These are phyloP conservation scores for Mortierella sp. DNA, from an alignment of 371 early-diverging fungal genomes.

Conservation along the genomic window DNA sequence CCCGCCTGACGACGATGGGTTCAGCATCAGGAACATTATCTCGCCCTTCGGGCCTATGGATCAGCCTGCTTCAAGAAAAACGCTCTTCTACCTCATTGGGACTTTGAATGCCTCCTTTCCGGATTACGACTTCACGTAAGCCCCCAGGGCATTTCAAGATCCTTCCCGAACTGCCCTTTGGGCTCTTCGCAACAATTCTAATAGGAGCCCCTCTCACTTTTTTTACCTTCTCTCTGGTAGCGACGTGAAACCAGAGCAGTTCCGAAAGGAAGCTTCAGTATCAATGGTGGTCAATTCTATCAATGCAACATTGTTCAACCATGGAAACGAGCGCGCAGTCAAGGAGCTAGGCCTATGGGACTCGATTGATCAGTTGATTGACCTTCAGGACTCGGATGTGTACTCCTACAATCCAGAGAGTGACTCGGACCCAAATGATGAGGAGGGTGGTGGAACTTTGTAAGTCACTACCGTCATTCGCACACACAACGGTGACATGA, in stretches of 20 bases:
- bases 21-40: conserved; percentile 62
- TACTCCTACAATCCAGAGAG: conserved; percentile 88
- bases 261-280: conserved; percentile 78
- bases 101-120: conserved; percentile 94
- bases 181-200: too few species aligned
- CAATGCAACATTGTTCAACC: conserved; percentile 85
- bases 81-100: conserved; percentile 90
- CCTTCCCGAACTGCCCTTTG: too few species aligned
- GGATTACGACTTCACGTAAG: conserved; percentile 90
- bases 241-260: conserved; percentile 88
- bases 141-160: too few species aligned
- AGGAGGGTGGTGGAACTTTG: conserved; percentile 72
- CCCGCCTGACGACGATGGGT: conserved; percentile 64
- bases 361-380: conserved; percentile 81
- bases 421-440: conserved; percentile 90
- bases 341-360: conserved; percentile 76
- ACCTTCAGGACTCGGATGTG: conserved; percentile 84
- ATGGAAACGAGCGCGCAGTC: conserved; percentile 72
- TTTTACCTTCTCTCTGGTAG: conserved; percentile 62
- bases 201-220: too few species aligned
- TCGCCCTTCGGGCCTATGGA: conserved; percentile 90
- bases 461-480: too few species aligned
- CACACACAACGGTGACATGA: too few species aligned
- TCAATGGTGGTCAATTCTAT: conserved; percentile 83
- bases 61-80: conserved; percentile 80